Conservation (phyloP, 305 asterid genomes). For the Fraxinus xanthoxyloides region DNA sequence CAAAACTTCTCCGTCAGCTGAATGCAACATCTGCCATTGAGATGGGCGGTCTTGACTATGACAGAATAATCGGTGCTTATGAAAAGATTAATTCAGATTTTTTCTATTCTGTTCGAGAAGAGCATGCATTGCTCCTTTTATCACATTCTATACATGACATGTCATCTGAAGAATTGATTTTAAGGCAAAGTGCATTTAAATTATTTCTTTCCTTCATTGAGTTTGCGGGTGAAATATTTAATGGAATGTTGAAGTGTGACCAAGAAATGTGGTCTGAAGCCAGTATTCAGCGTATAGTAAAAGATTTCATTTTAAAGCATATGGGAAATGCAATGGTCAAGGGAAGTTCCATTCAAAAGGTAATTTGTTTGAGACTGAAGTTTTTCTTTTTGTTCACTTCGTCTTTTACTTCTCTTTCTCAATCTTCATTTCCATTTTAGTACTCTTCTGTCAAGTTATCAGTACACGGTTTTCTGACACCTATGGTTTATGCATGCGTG, state of each 20-base stretch:
- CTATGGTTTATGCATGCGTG: background rate
- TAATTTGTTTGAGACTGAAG: constrained; percentile 19
- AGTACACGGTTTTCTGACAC: background rate
- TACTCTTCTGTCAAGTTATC: background rate
- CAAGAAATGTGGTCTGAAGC: constrained; percentile 48
- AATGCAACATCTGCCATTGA: constrained; percentile 71
- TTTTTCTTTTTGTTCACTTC: constrained; percentile 8
- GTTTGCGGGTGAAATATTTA: constrained; percentile 56
- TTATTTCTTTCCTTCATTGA: constrained; percentile 71
- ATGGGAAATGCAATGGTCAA: constrained; percentile 89
- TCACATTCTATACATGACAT: constrained; percentile 78
- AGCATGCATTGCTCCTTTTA: constrained; percentile 70
- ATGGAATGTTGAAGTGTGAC: constrained; percentile 35
- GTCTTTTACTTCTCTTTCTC: background rate
- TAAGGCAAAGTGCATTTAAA: constrained; percentile 85
- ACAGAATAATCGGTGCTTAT: constrained; percentile 69
- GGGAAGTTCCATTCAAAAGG: constrained; percentile 75
- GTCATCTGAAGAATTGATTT: constrained; percentile 79
- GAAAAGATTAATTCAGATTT: constrained; percentile 55
- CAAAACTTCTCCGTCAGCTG: constrained; percentile 65
- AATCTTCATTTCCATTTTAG: background rate
- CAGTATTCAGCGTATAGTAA: constrained; percentile 46
- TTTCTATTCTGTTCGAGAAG: constrained; percentile 54
- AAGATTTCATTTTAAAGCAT: constrained; percentile 68
- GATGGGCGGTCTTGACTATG: constrained; percentile 80